Evolutionary conservation across 2,329 filamentous ascomycete genomes (phyloP).

Genomic region (Aspergillus sp.): DNA sequence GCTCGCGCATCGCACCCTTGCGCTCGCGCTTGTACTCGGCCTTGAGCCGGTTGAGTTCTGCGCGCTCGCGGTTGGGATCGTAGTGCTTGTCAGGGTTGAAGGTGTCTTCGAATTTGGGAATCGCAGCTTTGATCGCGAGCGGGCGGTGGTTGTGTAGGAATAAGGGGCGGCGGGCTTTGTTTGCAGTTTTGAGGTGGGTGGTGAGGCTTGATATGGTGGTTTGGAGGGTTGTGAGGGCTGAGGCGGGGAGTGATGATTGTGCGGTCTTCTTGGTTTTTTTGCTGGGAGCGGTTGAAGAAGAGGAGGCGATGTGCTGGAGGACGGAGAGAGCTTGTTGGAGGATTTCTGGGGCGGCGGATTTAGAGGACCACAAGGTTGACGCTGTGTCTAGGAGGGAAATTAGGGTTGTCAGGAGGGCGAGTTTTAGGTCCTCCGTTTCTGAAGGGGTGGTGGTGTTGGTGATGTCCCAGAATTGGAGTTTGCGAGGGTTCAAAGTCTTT

Average conservation of each 20-base stretch:
- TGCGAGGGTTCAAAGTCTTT: slow-evolving; percentile 49
- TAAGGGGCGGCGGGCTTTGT: slow-evolving; percentile 73
- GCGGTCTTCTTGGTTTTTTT: not conserved
- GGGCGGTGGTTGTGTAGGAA: slow-evolving; percentile 88
- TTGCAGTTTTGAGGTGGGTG: slow-evolving; percentile 60
- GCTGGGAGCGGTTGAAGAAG: slow-evolving; percentile 51
- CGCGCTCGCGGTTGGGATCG: slow-evolving; percentile 89
- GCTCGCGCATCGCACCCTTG: slow-evolving; percentile 91
- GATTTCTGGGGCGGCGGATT: slow-evolving; percentile 77
- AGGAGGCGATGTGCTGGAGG: slow-evolving; percentile 64
- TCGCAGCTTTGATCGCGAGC: slow-evolving; percentile 80
- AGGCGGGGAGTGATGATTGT: slow-evolving; percentile 51
- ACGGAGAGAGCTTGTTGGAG: slow-evolving; percentile 68
- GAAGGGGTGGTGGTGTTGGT: slow-evolving; percentile 17
- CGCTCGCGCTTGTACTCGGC: slow-evolving; percentile 92
- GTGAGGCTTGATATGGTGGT: slow-evolving; percentile 40
- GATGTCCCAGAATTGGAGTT: slow-evolving; percentile 65
- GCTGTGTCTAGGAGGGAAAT: slow-evolving; percentile 69
- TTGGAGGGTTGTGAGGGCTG: slow-evolving; percentile 35
- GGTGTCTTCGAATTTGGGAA: slow-evolving; percentile 94
- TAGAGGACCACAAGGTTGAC: slow-evolving; percentile 73
- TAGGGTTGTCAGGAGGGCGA: slow-evolving; percentile 66
- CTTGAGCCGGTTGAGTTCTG: slow-evolving; percentile 80
- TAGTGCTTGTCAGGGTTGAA: slow-evolving; percentile 97
- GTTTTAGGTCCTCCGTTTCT: slow-evolving; percentile 52